These are phyloP conservation scores for Scutellaria galericulata DNA, from an alignment of 257 asterid genomes.

Conservation along the genomic window DNA sequence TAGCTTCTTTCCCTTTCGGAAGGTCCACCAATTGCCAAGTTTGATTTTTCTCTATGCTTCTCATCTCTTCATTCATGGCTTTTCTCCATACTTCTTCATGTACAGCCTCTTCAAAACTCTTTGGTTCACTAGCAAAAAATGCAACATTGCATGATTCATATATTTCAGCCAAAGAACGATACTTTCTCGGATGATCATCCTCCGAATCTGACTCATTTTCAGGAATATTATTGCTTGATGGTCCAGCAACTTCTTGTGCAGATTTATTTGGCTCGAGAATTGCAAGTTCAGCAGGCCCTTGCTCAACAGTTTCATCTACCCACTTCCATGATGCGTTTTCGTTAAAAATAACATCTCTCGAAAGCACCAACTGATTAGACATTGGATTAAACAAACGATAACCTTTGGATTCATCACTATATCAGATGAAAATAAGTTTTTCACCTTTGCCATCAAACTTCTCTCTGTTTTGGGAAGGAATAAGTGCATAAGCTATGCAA, in stretches of 20 bases:
- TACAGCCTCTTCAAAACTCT: background rate
- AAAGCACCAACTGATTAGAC: slow-evolving; percentile 5
- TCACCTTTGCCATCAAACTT: slow-evolving; percentile 10
- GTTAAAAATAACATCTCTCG: slow-evolving; percentile 26
- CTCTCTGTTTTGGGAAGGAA: background rate
- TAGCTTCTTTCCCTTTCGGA: background rate
- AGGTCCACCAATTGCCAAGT: slow-evolving; percentile 32
- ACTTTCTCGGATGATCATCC: background rate
- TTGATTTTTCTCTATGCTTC: slow-evolving; percentile 22
- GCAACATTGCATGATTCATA: slow-evolving; percentile 21
- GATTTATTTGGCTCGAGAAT: background rate
- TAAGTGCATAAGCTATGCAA: slow-evolving; percentile 21
- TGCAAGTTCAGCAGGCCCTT: background rate
- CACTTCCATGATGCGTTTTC: slow-evolving; percentile 11
- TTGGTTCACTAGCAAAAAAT: background rate
- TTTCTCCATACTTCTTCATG: slow-evolving; percentile 21
- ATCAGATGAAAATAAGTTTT: slow-evolving; percentile 22
- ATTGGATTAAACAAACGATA: slow-evolving; percentile 12
- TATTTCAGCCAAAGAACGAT: background rate
- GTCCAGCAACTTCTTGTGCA: background rate
- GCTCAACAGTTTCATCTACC: background rate
- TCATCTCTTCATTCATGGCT: slow-evolving; percentile 16
- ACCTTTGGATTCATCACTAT: slow-evolving; percentile 22
- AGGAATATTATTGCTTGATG: background rate
- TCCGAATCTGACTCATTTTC: background rate